phyloP scores from a whole-genome alignment of 495 filamentous ascomycete species.

The Hypomontagnella submonticulosa region DNA sequence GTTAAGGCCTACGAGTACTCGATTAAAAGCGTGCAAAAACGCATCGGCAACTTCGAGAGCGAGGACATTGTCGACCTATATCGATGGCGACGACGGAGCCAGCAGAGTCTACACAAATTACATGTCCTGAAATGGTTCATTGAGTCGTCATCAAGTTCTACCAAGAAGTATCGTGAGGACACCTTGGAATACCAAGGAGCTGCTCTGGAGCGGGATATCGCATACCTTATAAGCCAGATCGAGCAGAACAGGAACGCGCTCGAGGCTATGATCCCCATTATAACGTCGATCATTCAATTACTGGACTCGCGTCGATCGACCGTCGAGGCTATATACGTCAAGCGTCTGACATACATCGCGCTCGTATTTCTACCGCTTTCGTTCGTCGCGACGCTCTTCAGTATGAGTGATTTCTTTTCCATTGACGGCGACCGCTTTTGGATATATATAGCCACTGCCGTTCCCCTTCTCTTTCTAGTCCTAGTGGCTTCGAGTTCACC shows the following conservation, averaged over 20 bases:
- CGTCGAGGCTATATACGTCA: slow-evolving; percentile 49
- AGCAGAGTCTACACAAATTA: slow-evolving; percentile 20
- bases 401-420: slow-evolving; percentile 43
- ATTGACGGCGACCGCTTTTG: slow-evolving; percentile 11
- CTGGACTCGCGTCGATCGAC: slow-evolving; percentile 38
- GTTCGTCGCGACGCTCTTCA: slow-evolving; percentile 52
- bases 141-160: slow-evolving; percentile 1
- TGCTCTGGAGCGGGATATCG: slow-evolving; percentile 27
- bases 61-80: slow-evolving; percentile 15
- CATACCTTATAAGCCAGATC: slow-evolving; percentile 30
- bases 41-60: slow-evolving; percentile 5
- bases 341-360: slow-evolving; percentile 49
- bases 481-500: neutral
- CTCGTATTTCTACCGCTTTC: slow-evolving; percentile 54
- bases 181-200: neutral
- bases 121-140: slow-evolving; percentile 14
- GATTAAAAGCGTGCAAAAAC: neutral
- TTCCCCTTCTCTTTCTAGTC: slow-evolving; percentile 15
- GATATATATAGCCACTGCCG: slow-evolving; percentile 14
- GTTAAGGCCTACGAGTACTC: slow-evolving; percentile 18
- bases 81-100: slow-evolving; percentile 18
- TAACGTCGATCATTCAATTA: slow-evolving; percentile 48
- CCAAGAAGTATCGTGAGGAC: neutral
- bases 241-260: slow-evolving; percentile 36
- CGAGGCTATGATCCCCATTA: slow-evolving; percentile 46